Base-by-base conservation (phyloP, 345 rosid species). In the Eucalyptus curtisii region DNA sequence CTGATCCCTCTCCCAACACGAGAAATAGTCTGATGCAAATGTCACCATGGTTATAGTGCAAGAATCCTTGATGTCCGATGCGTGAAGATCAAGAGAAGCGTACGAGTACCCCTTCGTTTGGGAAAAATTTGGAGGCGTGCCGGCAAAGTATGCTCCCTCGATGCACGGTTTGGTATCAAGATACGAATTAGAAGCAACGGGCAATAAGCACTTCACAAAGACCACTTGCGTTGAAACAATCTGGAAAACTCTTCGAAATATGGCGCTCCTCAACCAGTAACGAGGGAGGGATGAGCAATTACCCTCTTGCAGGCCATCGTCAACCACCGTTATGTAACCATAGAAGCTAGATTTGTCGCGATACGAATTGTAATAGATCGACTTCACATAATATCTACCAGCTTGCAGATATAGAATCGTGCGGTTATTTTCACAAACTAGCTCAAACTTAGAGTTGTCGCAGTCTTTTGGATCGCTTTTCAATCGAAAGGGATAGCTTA, bases 341-440 rank as follows among this genome's bases (percentile, higher is more conserved):
- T 0, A 0, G 15, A 59, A 50, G 20, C 0, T 16, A 16, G 0
- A 0, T 50, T 50, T 4, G 1, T 50, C 53, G 1, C 0, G 1
- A 50, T 50, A 50, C 2, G 0, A 30, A 59, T 13, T 0, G 15
- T 59, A 59, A 59, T 27, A 0, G 31, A 59, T 59, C 4, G 15
- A 59, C 15, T 11, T 59, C 66, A 59, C n/a, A 12, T 59, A 59
- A 59, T 25, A 59, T 1, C 15, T 27, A 25, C 8, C 31, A 2
- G 15, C 14, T 24, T 1, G 14, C 1, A 59, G 4, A 25, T 59
- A 27, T 3, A 27, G 0, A 59, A 59, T 1, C 0, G 7, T 49
- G 7, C 3, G n/a, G 31, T 59, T 59, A 27, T 59, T 11, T 59
- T 49, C 52, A 49, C 52, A 49, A 15, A 49, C 3, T 15, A 49